Evolutionary conservation across 805 yeast species (phyloP).

Genomic region (Yamadazyma laniorum): DNA sequence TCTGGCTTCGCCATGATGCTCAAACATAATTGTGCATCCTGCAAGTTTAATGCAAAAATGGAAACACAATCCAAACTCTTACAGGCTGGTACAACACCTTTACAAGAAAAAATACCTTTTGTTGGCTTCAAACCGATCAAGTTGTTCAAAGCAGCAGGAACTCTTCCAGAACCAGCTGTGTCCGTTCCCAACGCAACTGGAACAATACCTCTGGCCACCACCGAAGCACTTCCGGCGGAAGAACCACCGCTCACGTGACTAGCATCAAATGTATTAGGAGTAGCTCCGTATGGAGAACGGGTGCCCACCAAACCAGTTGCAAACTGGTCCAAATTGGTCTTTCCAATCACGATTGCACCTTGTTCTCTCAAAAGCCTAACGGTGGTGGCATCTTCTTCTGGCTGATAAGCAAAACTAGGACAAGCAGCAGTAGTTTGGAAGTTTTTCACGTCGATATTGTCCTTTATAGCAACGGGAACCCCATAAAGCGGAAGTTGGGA

Average conservation of each 20-base stretch:
- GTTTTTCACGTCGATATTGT: constrained; percentile 85
- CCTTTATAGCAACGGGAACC: constrained; percentile 93
- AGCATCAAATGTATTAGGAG: constrained; percentile 73
- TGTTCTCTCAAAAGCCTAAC: constrained; percentile 73
- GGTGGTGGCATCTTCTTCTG: constrained; percentile 71
- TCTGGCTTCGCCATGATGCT: constrained; percentile 72
- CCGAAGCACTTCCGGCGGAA: constrained; percentile 92
- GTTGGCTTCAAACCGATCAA: constrained; percentile 92
- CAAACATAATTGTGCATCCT: constrained; percentile 81
- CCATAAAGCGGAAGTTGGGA: constrained; percentile 72
- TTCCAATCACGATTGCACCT: constrained; percentile 92
- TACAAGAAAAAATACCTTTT: constrained; percentile 78
- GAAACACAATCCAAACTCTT: constrained; percentile 92
- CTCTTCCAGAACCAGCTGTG: constrained; percentile 98
- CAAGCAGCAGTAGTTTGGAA: constrained; percentile 93
- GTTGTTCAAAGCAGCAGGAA: constrained; percentile 93
- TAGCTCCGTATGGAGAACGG: constrained; percentile 91
- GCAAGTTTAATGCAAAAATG: constrained; percentile 70
- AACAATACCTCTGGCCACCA: constrained; percentile 84
- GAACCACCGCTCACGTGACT: constrained; percentile 93
- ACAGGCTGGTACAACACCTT: constrained; percentile 98
- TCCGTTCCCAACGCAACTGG: constrained; percentile 93
- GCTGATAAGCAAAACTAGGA: constrained; percentile 72
- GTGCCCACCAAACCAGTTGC: constrained; percentile 97
- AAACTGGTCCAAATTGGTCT: constrained; percentile 94